Evolutionary conservation across 306 rosid genomes (phyloP).

Genomic region (Psophocarpus tetragonolobus): DNA sequence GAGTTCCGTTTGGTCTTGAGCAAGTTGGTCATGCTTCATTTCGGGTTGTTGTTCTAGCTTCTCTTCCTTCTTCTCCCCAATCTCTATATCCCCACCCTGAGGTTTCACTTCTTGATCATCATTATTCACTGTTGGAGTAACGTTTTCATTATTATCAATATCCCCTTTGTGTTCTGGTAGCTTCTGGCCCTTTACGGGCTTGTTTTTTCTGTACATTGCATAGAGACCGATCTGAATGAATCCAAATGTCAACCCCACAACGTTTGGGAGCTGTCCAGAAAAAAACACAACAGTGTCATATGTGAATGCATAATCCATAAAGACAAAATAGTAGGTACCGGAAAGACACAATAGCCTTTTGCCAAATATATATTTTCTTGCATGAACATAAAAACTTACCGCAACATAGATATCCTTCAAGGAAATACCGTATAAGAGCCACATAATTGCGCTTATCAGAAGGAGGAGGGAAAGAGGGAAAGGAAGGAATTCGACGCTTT

Average conservation of each 20-base stretch:
- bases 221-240: conserved; percentile 67
- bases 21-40: not conserved
- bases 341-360: not conserved
- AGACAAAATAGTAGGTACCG: conserved; percentile 16
- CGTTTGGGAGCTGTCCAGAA: conserved; percentile 71
- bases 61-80: conserved; percentile 7
- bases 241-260: conserved; percentile 75
- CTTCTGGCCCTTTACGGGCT: conserved; percentile 46
- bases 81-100: conserved; percentile 5
- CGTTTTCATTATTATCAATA: not conserved
- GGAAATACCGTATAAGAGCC: conserved; percentile 73
- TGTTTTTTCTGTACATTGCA: conserved; percentile 57
- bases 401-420: conserved; percentile 75
- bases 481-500: conserved; percentile 97
- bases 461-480: conserved; percentile 77
- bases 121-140: not conserved
- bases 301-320: not conserved
- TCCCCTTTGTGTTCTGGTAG: conserved; percentile 70
- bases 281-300: not conserved
- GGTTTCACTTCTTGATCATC: conserved; percentile 4
- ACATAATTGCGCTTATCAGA: conserved; percentile 75
- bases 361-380: too few relatives aligned
- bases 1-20: not conserved
- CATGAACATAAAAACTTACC: conserved; percentile 45
- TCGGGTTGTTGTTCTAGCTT: not conserved